Percentiles rank a stretch among this genome's conserved stretches.
These are phyloP conservation scores for Sanghuangporus baumii DNA, from an alignment of 1,284 basidiomycete species.

Conservation along the genomic window DNA sequence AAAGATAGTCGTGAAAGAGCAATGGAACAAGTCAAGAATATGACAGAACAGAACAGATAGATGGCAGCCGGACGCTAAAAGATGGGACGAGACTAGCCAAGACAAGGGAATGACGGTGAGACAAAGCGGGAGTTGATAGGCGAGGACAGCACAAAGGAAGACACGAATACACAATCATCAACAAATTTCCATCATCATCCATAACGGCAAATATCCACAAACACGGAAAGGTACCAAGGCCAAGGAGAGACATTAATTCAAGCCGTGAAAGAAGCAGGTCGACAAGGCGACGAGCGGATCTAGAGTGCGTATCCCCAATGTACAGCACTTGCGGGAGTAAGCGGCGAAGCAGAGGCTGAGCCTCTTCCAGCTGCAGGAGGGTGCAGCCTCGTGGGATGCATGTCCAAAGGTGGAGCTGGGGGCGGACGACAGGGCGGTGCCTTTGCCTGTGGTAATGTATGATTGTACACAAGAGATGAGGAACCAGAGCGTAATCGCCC, in stretches of 20 bases:
- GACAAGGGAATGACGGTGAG: neutral
- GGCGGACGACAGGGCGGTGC: neutral
- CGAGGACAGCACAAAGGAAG: neutral
- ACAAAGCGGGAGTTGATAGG: neutral
- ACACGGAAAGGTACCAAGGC: neutral
- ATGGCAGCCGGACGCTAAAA: neutral
- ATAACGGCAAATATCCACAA: neutral
- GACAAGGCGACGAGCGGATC: neutral
- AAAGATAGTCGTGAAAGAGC: neutral
- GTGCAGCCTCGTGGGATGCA: neutral
- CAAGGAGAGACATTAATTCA: too few relatives aligned
- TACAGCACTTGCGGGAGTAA: neutral
- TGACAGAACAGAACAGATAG: neutral
- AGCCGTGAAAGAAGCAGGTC: neutral
- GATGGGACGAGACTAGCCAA: neutral
- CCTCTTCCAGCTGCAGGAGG: neutral
- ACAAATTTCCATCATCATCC: neutral
- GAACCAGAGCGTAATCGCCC: neutral
- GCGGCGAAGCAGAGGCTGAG: neutral
- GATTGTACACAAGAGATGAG: neutral
- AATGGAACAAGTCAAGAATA: neutral
- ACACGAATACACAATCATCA: neutral
- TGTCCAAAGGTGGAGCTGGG: neutral
- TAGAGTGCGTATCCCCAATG: constrained; percentile 11
- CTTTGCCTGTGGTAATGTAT: neutral